phyloP scores from a whole-genome alignment of 2,329 filamentous ascomycete genomes.

The Microcyclospora pomicola region DNA sequence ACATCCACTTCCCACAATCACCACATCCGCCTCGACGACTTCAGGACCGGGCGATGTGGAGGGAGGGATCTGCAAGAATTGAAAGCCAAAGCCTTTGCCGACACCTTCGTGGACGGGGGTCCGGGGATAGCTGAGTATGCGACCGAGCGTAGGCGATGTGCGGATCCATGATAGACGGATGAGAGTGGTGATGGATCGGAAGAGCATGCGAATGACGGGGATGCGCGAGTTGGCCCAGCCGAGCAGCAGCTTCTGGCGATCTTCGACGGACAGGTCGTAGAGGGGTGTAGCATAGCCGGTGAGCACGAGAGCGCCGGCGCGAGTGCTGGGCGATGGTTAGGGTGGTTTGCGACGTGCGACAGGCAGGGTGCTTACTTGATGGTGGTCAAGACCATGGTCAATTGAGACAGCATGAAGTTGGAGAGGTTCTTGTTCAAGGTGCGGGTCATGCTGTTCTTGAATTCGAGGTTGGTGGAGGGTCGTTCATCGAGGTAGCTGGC shows the following conservation, averaged over 20 bases:
- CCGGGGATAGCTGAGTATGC: constrained; percentile 45
- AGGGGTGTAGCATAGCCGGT: constrained; percentile 55
- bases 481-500: constrained; percentile 19
- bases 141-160: constrained; percentile 40
- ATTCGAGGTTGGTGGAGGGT: constrained; percentile 35
- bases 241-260: constrained; percentile 49
- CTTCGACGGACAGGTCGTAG: constrained; percentile 44
- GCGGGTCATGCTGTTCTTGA: constrained; percentile 38
- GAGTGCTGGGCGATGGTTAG: constrained; percentile 36
- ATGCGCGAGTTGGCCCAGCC: constrained; percentile 48
- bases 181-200: constrained; percentile 42
- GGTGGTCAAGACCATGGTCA: constrained; percentile 39
- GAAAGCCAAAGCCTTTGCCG: constrained; percentile 37
- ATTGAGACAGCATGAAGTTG: constrained; percentile 32
- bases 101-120: constrained; percentile 41
- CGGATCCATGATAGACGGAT: constrained; percentile 43
- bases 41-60: constrained; percentile 30
- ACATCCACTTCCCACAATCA: constrained; percentile 77
- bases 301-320: constrained; percentile 48
- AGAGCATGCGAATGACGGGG: constrained; percentile 40
- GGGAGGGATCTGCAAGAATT: constrained; percentile 47
- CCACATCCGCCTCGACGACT: constrained; percentile 61
- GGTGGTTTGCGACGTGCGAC: background rate
- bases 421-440: constrained; percentile 37
- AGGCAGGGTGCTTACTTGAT: constrained; percentile 34